A percentile compares a stretch with the other conserved stretches of the same genome.
Evolutionary conservation across 352 stramenopile species (phyloP).

Genomic region (Pythium guiyangense): DNA sequence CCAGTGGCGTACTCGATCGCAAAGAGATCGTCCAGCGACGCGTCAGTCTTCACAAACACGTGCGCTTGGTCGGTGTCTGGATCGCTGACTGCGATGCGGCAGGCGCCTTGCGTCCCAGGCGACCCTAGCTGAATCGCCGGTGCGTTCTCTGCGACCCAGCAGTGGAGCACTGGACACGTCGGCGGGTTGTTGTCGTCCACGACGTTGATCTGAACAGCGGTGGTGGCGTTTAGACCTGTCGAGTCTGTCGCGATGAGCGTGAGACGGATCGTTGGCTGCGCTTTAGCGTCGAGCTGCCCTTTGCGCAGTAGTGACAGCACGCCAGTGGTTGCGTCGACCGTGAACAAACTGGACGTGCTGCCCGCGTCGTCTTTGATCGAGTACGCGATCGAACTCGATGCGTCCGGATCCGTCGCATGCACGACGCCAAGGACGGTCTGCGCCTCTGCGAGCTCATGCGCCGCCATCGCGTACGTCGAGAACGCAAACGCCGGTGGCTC

Average conservation of each 20-base stretch:
- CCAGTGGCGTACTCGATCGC: conserved; percentile 26
- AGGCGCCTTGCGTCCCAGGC: conserved; percentile 29
- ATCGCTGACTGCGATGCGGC: conserved; percentile 31
- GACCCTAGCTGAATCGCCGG: conserved; percentile 21
- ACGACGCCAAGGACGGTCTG: conserved; percentile 33
- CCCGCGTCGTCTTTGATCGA: conserved; percentile 4
- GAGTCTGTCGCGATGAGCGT: conserved; percentile 1
- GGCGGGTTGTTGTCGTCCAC: conserved; percentile 51
- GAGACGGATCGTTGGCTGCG: neutral
- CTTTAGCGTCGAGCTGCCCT: conserved; percentile 3
- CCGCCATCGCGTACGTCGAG: conserved; percentile 21
- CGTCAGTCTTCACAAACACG: conserved; percentile 37
- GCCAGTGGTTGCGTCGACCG: conserved; percentile 1
- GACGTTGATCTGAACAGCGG: conserved; percentile 20
- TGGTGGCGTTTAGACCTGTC: conserved; percentile 16
- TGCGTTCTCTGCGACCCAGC: conserved; percentile 54
- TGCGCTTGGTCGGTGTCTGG: conserved; percentile 35
- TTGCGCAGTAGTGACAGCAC: conserved; percentile 6
- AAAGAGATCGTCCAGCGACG: conserved; percentile 3
- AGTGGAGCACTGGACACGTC: conserved; percentile 36
- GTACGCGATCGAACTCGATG: conserved; percentile 27
- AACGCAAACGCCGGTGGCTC: conserved; percentile 25
- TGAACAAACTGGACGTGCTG: neutral
- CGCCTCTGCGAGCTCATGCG: conserved; percentile 35
- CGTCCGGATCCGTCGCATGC: conserved; percentile 32